Percentiles rank a stretch among this genome's conserved stretches.
These are phyloP conservation scores for Blastocystis sp. DNA, from an alignment of 352 stramenopile genomes.

Conservation along the genomic window DNA sequence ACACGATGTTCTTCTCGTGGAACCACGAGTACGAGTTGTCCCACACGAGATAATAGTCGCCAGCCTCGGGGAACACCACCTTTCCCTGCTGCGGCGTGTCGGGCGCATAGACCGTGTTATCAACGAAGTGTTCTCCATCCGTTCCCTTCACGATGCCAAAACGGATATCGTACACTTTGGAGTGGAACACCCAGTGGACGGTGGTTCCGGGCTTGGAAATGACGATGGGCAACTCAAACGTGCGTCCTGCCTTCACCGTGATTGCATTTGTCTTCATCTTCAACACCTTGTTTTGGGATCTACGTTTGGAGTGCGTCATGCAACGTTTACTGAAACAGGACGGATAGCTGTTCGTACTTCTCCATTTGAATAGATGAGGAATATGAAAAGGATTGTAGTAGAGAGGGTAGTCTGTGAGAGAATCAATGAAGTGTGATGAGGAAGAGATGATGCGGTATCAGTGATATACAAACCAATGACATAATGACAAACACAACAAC, in stretches of 20 bases:
- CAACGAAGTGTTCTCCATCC: neutral
- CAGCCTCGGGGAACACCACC: neutral
- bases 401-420: too few species aligned
- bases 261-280: neutral
- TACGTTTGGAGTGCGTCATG: neutral
- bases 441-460: too few species aligned
- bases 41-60: neutral
- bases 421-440: too few species aligned
- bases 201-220: neutral
- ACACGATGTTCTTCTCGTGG: neutral
- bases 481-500: neutral
- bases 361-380: neutral
- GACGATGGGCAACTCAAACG: constrained; percentile 6
- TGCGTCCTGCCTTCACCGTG: neutral
- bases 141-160: neutral
- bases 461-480: neutral
- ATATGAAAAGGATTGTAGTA: too few species aligned
- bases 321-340: neutral
- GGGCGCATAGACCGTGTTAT: neutral
- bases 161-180: neutral
- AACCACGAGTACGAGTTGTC: constrained; percentile 45
- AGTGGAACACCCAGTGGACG: constrained; percentile 10
- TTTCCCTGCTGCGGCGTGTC: neutral
- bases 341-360: neutral
- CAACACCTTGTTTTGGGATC: neutral